These are phyloP conservation scores for Withania somnifera DNA, from an alignment of 305 asterid genomes.

Conservation along the genomic window DNA sequence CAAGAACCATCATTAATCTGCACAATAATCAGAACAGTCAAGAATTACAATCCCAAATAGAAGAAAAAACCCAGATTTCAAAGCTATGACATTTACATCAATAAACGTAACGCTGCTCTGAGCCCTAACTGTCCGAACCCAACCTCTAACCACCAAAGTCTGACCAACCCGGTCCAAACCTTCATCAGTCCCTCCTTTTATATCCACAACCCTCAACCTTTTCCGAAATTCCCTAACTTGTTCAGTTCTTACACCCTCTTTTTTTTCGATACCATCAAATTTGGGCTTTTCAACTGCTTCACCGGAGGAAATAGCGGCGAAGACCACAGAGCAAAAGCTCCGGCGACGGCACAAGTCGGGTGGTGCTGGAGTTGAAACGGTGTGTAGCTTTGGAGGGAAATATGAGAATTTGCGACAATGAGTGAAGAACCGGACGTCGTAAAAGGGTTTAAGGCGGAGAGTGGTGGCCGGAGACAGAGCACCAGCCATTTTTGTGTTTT, in stretches of 20 bases:
- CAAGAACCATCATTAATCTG: slow-evolving; percentile 98
- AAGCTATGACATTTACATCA: slow-evolving; percentile 29
- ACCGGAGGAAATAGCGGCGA: slow-evolving; percentile 47
- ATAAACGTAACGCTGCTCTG: slow-evolving; percentile 84
- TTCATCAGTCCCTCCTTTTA: slow-evolving; percentile 67
- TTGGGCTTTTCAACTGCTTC: slow-evolving; percentile 27
- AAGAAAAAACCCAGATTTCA: slow-evolving; percentile 1
- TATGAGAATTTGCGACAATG: slow-evolving; percentile 15
- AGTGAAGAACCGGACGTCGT: slow-evolving; percentile 38
- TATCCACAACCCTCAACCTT: slow-evolving; percentile 58
- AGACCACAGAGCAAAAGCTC: slow-evolving; percentile 38
- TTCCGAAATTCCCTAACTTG: slow-evolving; percentile 65
- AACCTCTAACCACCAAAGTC: slow-evolving; percentile 63
- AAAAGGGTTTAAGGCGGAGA: slow-evolving; percentile 21
- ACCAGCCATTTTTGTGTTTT: slow-evolving; percentile 1
- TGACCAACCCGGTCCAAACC: slow-evolving; percentile 59
- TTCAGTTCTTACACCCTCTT: slow-evolving; percentile 15
- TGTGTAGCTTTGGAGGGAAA: slow-evolving; percentile 12
- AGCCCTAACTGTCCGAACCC: slow-evolving; percentile 81
- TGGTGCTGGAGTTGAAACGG: too few relatives aligned
- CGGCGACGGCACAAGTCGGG: slow-evolving; percentile 20
- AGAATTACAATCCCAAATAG: background rate
- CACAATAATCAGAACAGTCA: slow-evolving; percentile 11
- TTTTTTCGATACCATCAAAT: slow-evolving; percentile 22
- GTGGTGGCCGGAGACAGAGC: slow-evolving; percentile 31